A percentile compares a stretch with the other conserved stretches of the same genome.
phyloP scores from a whole-genome alignment of 2,329 filamentous ascomycete genomes.

The Pseudogymnoascus sp. region DNA sequence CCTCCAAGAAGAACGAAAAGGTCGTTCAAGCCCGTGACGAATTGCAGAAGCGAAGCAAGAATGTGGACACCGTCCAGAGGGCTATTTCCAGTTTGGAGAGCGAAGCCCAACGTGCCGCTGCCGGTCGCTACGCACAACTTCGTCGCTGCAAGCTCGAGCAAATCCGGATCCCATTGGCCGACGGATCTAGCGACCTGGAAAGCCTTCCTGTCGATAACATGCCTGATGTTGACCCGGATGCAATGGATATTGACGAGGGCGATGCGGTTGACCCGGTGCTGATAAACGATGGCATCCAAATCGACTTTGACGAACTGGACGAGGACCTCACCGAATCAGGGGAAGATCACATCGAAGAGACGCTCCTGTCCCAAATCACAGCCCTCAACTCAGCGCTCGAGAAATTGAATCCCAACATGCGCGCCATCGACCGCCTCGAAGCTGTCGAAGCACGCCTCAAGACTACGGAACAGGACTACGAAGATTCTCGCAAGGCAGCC shows the following conservation, averaged over 20 bases:
- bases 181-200: conserved; percentile 65
- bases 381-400: conserved; percentile 72
- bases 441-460: conserved; percentile 76
- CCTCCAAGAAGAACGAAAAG: conserved; percentile 62
- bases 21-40: conserved; percentile 73
- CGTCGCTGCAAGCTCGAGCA: conserved; percentile 90
- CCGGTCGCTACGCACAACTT: conserved; percentile 74
- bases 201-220: conserved; percentile 78
- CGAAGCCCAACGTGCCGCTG: conserved; percentile 76
- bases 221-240: conserved; percentile 68
- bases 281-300: conserved; percentile 84
- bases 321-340: conserved; percentile 73
- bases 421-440: conserved; percentile 84
- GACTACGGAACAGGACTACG: conserved; percentile 80
- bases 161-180: conserved; percentile 70
- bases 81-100: conserved; percentile 73
- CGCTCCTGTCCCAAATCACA: conserved; percentile 69
- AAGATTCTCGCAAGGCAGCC: conserved; percentile 68
- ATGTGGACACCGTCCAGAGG: conserved; percentile 68
- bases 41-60: conserved; percentile 74
- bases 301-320: conserved; percentile 75
- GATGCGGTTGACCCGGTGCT: conserved; percentile 58
- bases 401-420: conserved; percentile 94
- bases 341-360: conserved; percentile 63
- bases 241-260: conserved; percentile 83